phyloP scores from a whole-genome alignment of 176 grass and related monocot species.

The Themeda triandra region DNA sequence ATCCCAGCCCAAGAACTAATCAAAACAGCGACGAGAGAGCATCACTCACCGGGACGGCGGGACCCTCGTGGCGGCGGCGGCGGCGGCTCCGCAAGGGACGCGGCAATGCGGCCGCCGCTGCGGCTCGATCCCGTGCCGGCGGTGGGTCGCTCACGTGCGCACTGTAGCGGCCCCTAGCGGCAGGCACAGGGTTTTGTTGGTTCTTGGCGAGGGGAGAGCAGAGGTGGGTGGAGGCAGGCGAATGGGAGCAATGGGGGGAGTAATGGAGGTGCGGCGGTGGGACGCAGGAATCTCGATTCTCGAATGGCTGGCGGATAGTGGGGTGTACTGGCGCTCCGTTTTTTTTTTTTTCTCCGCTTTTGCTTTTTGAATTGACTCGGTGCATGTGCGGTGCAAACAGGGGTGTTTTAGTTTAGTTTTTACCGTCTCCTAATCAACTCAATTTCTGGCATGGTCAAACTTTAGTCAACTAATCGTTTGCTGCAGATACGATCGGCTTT shows the following conservation, averaged over 20 bases:
- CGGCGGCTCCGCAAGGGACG: not conserved
- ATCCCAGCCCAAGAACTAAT: not conserved
- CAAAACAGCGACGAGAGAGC: not conserved
- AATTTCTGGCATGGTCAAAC: no score
- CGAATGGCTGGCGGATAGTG: not conserved
- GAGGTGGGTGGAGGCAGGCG: not conserved
- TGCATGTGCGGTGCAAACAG: no score
- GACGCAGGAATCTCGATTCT: constrained; percentile 16
- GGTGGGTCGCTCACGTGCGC: constrained; percentile 12
- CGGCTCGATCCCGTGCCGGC: not conserved
- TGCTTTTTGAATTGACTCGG: no score
- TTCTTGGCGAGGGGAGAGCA: not conserved
- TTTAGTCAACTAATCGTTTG: no score
- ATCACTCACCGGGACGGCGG: not conserved
- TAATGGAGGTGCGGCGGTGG: not conserved
- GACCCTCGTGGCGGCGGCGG: not conserved
- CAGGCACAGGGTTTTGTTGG: not conserved
- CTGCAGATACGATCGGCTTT: no score
- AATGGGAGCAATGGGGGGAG: not conserved
- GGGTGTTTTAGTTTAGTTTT: no score
- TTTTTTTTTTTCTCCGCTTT: no score
- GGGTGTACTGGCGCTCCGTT: not conserved
- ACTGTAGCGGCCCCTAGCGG: not conserved
- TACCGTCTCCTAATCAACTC: no score
- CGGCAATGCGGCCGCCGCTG: not conserved